These are phyloP conservation scores for Nymphaea thermarum DNA, from an alignment of 164 flowering plant species.

Conservation along the genomic window DNA sequence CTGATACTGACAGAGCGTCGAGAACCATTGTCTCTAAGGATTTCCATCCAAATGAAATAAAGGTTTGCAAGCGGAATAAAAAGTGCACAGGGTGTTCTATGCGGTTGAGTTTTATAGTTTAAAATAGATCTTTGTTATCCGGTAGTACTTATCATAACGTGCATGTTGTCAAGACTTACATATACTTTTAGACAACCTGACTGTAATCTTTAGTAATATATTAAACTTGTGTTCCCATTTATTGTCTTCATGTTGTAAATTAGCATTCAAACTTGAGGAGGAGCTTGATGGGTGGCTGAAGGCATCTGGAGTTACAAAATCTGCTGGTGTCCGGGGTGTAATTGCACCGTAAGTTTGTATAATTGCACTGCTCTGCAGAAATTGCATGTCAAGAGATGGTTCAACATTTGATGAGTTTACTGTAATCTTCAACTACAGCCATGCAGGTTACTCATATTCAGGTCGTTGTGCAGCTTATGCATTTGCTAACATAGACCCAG, in stretches of 20 bases:
- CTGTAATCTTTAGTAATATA: too few relatives aligned
- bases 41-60: too few relatives aligned
- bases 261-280: constrained; percentile 57
- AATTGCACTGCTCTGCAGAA: not conserved
- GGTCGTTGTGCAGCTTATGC: constrained; percentile 97
- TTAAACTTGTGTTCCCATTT: too few relatives aligned
- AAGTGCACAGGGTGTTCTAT: too few relatives aligned
- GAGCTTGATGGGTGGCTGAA: constrained; percentile 87
- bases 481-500: constrained; percentile 87
- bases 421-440: constrained; percentile 33
- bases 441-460: constrained; percentile 97
- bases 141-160: too few relatives aligned
- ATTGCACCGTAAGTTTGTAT: constrained; percentile 83
- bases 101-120: too few relatives aligned
- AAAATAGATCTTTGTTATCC: too few relatives aligned
- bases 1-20: too few relatives aligned
- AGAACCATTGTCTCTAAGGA: too few relatives aligned
- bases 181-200: too few relatives aligned
- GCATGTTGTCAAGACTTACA: too few relatives aligned
- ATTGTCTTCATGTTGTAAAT: not conserved
- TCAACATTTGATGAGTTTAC: constrained; percentile 1
- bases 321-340: constrained; percentile 85
- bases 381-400: not conserved
- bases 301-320: constrained; percentile 49
- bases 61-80: too few relatives aligned